Evolutionary conservation across 2,329 filamentous ascomycete species (phyloP), one percentile per base, ranked within the genome.

Genomic region (Gliomastix tumulicola): DNA sequence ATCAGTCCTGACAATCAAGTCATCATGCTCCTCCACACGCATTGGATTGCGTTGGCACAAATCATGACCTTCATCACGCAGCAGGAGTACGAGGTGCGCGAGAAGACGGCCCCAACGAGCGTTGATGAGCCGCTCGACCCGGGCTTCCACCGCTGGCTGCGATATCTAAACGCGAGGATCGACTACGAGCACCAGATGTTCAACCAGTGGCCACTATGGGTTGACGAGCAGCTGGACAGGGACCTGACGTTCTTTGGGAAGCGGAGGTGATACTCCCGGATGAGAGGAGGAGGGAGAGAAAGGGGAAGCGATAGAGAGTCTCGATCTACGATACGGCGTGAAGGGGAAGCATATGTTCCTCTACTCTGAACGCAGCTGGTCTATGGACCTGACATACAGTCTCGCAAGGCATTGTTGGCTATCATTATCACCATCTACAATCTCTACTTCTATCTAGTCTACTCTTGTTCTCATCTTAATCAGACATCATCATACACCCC

Each of bases 171-270:
- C 46, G 48, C 55, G 10, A 57, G 63, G 41, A 57, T 76, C 15
- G 63, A 66, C 40, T 52, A 50, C 21, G 62, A 65, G 42, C 61
- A 73, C 37, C 51, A 51, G 34, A 44, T 45, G 17, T 72, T 71
- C 42, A 75, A 75, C 38, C 54, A 59, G 44, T 76, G 69, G 70
- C 72, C 72, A 13, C 39, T 60, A 48, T 76, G 72, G 73, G 71
- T 76, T 5, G 67, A 74, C 46, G 56, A 59, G 37, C 66, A 70
- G 54, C 50, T 76, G 35, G 62, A 65, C 7, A 44, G 43, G 30
- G 66, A 76, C 35, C 41, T 57, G n/a, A 46, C 49, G 0, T 69
- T 62, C 40, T 76, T 75, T 50, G 66, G 67, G 10, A 56, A 48
- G 44, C 37, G 21, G 32, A 28, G 39, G 21, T 45, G 37, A 38